A percentile compares a stretch with the other conserved stretches of the same genome.
These are phyloP conservation scores for Tephrocybe sp. DNA, from an alignment of 768 basidiomycete genomes.

Conservation along the genomic window DNA sequence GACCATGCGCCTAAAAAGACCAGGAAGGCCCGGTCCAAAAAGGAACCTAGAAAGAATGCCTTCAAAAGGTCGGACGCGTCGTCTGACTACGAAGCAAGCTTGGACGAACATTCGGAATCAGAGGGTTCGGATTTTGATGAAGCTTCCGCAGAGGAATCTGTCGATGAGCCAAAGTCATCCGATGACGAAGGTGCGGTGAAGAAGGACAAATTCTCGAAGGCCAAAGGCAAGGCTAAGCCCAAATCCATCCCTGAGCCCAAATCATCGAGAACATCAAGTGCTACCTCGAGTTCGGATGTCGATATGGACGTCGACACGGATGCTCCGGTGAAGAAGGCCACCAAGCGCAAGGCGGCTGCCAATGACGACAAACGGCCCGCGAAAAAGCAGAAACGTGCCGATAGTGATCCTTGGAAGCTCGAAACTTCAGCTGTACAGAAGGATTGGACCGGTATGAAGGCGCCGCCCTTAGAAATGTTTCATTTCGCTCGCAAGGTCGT, in stretches of 20 bases:
- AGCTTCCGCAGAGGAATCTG: constrained; percentile 19
- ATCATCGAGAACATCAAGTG: constrained; percentile 14
- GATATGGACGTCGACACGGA: constrained; percentile 63
- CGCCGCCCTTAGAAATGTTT: constrained; percentile 91
- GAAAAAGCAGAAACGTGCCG: constrained; percentile 63
- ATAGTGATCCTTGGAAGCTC: constrained; percentile 80
- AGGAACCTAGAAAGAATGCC: constrained; percentile 22
- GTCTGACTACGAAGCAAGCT: constrained; percentile 43
- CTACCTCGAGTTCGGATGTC: constrained; percentile 25
- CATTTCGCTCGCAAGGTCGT: constrained; percentile 86
- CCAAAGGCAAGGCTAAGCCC: constrained; percentile 28
- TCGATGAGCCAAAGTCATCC: constrained; percentile 28
- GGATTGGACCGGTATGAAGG: constrained; percentile 79
- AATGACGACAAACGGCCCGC: constrained; percentile 38
- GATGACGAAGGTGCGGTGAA: constrained; percentile 32
- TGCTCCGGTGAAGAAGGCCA: constrained; percentile 32
- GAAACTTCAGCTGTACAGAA: constrained; percentile 55
- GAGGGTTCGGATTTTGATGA: constrained; percentile 31
- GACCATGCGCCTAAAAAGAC: constrained; percentile 26
- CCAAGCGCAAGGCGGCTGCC: constrained; percentile 34
- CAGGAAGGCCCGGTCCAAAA: constrained; percentile 22
- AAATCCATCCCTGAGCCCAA: constrained; percentile 15
- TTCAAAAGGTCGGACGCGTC: constrained; percentile 27
- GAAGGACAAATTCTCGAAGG: constrained; percentile 19
- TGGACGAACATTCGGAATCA: constrained; percentile 24